Evolutionary conservation across 768 basidiomycete species (phyloP).

Genomic region (Naganishia onofrii): DNA sequence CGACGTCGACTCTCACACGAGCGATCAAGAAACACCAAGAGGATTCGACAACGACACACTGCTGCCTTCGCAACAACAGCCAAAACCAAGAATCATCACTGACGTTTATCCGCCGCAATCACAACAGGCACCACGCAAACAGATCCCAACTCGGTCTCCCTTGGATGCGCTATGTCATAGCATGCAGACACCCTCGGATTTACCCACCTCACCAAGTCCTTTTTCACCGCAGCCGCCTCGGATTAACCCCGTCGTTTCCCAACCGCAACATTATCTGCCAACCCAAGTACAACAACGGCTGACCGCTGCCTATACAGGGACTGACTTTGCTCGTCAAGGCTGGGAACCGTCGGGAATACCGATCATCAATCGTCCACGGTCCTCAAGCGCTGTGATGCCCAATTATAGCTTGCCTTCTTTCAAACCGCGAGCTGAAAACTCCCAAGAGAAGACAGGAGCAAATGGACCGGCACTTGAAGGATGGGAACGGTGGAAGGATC

Average conservation of each 20-base stretch:
- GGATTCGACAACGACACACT: neutral
- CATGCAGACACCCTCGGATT: neutral
- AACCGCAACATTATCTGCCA: neutral
- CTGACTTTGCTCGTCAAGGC: neutral
- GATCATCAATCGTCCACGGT: neutral
- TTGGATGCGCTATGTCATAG: neutral
- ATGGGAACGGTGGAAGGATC: neutral
- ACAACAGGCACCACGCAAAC: neutral
- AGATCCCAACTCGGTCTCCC: neutral
- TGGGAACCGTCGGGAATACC: neutral
- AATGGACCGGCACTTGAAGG: neutral
- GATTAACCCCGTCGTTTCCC: neutral
- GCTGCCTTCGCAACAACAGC: neutral
- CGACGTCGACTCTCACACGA: neutral
- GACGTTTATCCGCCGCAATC: neutral
- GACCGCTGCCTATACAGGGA: neutral
- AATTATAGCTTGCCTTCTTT: neutral
- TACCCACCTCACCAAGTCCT: slow-evolving; percentile 7
- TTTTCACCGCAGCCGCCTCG: neutral
- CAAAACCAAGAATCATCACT: neutral
- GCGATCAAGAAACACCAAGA: neutral
- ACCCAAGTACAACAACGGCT: neutral
- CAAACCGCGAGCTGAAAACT: neutral
- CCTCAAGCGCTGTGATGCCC: neutral
- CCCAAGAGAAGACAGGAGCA: neutral